Evolutionary conservation across 2,329 filamentous ascomycete genomes (phyloP), one percentile per base, ranked within the genome.

Genomic region (Xylariaceae sp.): DNA sequence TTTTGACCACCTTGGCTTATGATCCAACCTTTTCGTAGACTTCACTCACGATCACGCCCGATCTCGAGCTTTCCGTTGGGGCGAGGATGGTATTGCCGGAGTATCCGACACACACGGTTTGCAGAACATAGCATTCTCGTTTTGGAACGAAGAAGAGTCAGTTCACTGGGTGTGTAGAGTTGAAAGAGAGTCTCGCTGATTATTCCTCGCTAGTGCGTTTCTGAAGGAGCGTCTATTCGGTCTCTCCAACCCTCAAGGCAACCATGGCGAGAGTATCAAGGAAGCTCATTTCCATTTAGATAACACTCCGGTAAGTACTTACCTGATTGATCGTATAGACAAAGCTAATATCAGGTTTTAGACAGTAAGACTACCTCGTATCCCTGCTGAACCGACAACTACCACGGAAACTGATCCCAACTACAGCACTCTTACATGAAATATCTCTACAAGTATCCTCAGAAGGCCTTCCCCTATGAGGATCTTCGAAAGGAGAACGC

Each of bases 91-190:
- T 58, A 97, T 97, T 72, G 91, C 93, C 51, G 93, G 93, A 68
- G 91, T 97, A 28, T 96, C 74, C 58, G 92, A 97, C 69, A 90
- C 89, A 14, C 93, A 97, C 68, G 91, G 91, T 55, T 75, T 88
- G 49, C 89, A 96, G 72, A 96, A 97, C 71, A 88, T 97, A 70
- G 90, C 89, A 3, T 97, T 97, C 77, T 85, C 90, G 47, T 97
- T 97, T 71, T 97, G 93, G 93, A 97, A 97, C 69, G 92, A 91
- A 71, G 84, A 97, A 75, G 93, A 97, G 91, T 96, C 52, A 28
- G 72, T 64, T 28, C 22, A 33, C 44, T 46, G 48, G 31, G 45
- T n/a, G 31, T 40, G 11, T 9, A 47, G 22, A 16, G 14, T 19
- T 18, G 13, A 28, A 19, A 10, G n/a, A 9, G 34, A 34, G 11